phyloP scores from a whole-genome alignment of 2,329 filamentous ascomycete species.

The Davidsoniella virescens region DNA sequence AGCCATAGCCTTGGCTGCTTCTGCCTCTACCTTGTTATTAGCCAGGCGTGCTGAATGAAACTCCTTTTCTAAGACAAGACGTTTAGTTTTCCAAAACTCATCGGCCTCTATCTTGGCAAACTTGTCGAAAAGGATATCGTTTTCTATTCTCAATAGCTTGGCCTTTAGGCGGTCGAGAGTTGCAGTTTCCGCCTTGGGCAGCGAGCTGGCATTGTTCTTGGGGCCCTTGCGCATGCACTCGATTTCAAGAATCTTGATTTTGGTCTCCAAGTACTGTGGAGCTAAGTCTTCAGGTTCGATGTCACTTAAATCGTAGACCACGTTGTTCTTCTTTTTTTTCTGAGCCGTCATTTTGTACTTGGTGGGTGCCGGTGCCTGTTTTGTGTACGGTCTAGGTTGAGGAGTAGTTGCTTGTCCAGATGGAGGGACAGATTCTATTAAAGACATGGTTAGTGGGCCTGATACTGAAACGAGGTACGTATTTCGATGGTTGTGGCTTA shows the following conservation, averaged over 20 bases:
- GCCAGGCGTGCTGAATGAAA: conserved; percentile 33
- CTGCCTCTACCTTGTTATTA: conserved; percentile 16
- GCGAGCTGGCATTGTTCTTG: conserved; percentile 15
- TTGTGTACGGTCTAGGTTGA: conserved; percentile 5
- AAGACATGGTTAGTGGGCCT: neutral
- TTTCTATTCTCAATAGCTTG: conserved; percentile 63
- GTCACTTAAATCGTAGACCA: conserved; percentile 42
- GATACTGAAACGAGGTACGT: neutral
- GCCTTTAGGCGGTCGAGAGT: conserved; percentile 50
- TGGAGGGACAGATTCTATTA: neutral
- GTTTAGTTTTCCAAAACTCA: conserved; percentile 44
- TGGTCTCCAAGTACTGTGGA: conserved; percentile 61
- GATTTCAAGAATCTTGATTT: conserved; percentile 47
- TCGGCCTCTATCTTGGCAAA: conserved; percentile 36
- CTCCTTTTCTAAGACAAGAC: conserved; percentile 45
- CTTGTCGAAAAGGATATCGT: conserved; percentile 59
- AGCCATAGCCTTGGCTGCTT: neutral
- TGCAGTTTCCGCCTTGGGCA: conserved; percentile 22
- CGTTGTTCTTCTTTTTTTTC: conserved; percentile 9
- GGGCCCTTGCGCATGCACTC: conserved; percentile 32
- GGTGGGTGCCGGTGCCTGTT: conserved; percentile 4
- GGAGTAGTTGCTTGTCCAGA: conserved; percentile 1
- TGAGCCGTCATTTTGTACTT: conserved; percentile 22
- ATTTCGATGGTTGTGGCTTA: conserved; percentile 11
- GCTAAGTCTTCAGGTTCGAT: conserved; percentile 61